A percentile compares a stretch with the other conserved stretches of the same genome.
Conservation (phyloP, 225 moss, liverwort and hornwort species). For the Antitrichia curtipendula region DNA sequence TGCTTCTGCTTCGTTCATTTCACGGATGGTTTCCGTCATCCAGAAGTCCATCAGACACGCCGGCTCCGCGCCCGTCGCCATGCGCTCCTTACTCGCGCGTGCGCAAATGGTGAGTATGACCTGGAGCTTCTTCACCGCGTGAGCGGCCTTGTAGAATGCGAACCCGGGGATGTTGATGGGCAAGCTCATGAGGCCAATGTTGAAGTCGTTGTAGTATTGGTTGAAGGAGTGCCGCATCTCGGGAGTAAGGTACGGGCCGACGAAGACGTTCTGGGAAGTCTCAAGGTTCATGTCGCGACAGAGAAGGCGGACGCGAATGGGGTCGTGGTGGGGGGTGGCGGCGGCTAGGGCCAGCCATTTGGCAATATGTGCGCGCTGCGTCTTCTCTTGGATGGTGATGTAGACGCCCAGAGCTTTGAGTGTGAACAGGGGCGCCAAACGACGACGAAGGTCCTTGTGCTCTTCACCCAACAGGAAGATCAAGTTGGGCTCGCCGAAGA, state of each 20-base stretch:
- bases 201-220: slow-evolving; percentile 61
- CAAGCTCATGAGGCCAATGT: slow-evolving; percentile 57
- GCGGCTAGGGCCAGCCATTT: slow-evolving; percentile 33
- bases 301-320: slow-evolving; percentile 39
- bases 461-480: slow-evolving; percentile 88
- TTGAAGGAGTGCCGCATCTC: slow-evolving; percentile 27
- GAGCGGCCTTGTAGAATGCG: slow-evolving; percentile 55
- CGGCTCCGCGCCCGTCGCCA: slow-evolving; percentile 59
- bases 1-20: slow-evolving; percentile 40
- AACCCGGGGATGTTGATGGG: slow-evolving; percentile 73
- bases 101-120: slow-evolving; percentile 42
- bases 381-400: slow-evolving; percentile 63
- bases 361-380: slow-evolving; percentile 49
- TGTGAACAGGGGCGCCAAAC: slow-evolving; percentile 81
- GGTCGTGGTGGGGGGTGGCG: neutral
- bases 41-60: slow-evolving; percentile 76
- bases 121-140: slow-evolving; percentile 50
- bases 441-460: slow-evolving; percentile 69
- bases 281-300: slow-evolving; percentile 79
- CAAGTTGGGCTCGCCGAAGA: slow-evolving; percentile 77
- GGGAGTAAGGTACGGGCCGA: slow-evolving; percentile 61
- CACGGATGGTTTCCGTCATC: slow-evolving; percentile 73
- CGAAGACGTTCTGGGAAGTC: slow-evolving; percentile 82
- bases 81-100: slow-evolving; percentile 46
- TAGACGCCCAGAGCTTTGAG: slow-evolving; percentile 74